A percentile compares a stretch with the other conserved stretches of the same genome.
Conservation (phyloP, 1,139 yeast genomes). For the Blastobotrys arbuscula region DNA sequence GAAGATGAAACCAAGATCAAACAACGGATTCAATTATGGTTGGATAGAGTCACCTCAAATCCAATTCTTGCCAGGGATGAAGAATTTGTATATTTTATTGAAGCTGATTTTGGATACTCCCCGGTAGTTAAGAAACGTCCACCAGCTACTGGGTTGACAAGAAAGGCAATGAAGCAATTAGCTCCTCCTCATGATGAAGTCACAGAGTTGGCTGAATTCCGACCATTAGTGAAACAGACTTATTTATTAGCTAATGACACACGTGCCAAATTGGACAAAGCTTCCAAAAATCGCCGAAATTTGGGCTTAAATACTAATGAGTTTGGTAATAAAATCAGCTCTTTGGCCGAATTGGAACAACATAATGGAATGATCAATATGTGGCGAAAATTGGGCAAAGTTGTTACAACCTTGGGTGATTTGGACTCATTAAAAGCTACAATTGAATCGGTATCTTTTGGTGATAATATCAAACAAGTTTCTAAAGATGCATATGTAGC, state of each 20-base stretch:
- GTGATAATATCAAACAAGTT: conserved; percentile 65
- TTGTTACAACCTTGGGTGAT: conserved; percentile 68
- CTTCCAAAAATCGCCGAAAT: conserved; percentile 50
- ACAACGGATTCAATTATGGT: conserved; percentile 76
- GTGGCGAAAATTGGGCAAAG: conserved; percentile 75
- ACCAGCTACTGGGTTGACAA: conserved; percentile 73
- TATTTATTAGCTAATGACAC: conserved; percentile 57
- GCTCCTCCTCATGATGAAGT: conserved; percentile 89
- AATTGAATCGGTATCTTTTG: conserved; percentile 66
- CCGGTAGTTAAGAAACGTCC: conserved; percentile 43
- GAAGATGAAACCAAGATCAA: conserved; percentile 64
- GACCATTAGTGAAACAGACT: conserved; percentile 81
- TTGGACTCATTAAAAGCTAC: conserved; percentile 68
- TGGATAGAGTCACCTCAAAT: conserved; percentile 63
- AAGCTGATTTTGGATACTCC: conserved; percentile 68
- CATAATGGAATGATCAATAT: conserved; percentile 66
- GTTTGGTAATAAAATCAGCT: conserved; percentile 53
- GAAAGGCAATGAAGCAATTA: conserved; percentile 86
- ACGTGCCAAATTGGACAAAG: conserved; percentile 49
- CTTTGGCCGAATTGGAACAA: conserved; percentile 47
- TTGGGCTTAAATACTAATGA: conserved; percentile 57
- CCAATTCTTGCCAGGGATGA: conserved; percentile 81
- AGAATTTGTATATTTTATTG: conserved; percentile 82
- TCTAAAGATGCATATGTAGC: conserved; percentile 76
- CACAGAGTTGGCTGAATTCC: conserved; percentile 69